Percentiles rank a stretch among this genome's conserved stretches.
Conservation (phyloP, 75 land plant species). For the Gnetum montanum region DNA sequence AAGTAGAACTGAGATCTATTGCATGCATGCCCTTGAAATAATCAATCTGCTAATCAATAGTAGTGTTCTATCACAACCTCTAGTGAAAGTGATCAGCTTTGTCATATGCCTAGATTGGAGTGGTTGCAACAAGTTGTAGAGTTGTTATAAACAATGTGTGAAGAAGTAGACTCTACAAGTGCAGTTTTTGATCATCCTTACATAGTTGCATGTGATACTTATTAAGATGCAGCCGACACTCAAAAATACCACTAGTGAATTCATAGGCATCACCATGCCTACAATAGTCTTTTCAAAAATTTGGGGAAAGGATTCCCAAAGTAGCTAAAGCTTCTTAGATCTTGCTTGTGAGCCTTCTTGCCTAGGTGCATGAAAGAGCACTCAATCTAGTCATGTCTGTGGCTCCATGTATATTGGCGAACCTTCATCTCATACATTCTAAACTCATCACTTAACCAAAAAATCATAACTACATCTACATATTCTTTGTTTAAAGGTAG, state of each 20-base stretch:
- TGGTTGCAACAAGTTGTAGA: too few relatives aligned
- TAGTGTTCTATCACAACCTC: too few relatives aligned
- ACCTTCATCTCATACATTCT: slow-evolving; percentile 84
- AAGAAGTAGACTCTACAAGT: slow-evolving; percentile 40
- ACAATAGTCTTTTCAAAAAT: slow-evolving; percentile 52
- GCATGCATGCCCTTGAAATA: too few relatives aligned
- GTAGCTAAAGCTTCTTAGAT: slow-evolving; percentile 54
- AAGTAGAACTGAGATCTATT: too few relatives aligned
- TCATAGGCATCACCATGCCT: slow-evolving; percentile 56
- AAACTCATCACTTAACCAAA: slow-evolving; percentile 57
- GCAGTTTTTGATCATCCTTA: slow-evolving; percentile 60
- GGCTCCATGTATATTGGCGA: slow-evolving; percentile 44
- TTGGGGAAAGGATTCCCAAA: slow-evolving; percentile 50
- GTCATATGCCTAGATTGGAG: too few relatives aligned
- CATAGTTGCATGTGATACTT: slow-evolving; percentile 70
- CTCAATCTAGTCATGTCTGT: slow-evolving; percentile 82
- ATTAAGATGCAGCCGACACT: slow-evolving; percentile 77
- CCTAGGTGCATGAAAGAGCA: slow-evolving; percentile 79
- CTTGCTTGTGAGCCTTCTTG: slow-evolving; percentile 65
- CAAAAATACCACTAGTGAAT: slow-evolving; percentile 67
- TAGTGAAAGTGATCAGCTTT: too few relatives aligned
- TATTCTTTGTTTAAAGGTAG: slow-evolving; percentile 41
- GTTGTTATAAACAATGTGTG: slow-evolving; percentile 50
- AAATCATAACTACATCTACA: slow-evolving; percentile 19
- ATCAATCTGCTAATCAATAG: too few relatives aligned